Evolutionary conservation across 805 yeast genomes (phyloP), one percentile per base, ranked within the genome.

Genomic region (Kodamaea restingae): DNA sequence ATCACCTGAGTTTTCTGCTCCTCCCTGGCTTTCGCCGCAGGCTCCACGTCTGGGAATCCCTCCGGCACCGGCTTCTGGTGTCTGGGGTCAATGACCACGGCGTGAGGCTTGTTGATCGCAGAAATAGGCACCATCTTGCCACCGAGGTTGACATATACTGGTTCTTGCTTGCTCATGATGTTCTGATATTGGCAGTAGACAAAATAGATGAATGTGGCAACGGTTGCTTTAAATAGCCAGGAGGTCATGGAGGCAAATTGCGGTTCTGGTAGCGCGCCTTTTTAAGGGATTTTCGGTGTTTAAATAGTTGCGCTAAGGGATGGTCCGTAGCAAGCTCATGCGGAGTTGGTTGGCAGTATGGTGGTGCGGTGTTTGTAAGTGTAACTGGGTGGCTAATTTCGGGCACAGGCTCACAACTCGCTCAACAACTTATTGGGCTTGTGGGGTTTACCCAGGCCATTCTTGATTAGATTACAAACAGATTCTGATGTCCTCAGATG

Each of bases 41-140:
- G 61, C 38, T 59, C 64, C 32, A 63, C 44, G 31, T 55, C 62
- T 9, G 70, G 70, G 39, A 63, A 61, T 6, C 47, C 35, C 11
- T 43, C 44, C 1, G 60, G 46, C 12, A 51, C 47, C 15, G 40
- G 33, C 3, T 64, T 60, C 40, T 54, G 54, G 36, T 50, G 56
- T 10, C 49, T 38, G 7, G 65, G 65, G 28, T 53, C 45, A 20
- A 46, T 37, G 12, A 43, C 41, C 12, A 55, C 67, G 22, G 55
- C 36, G 45, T 68, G 74, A 4, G 74, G 74, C 43, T 63, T 65
- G 50, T 57, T 65, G 44, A 69, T 61, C 32, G 38, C 37, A 35
- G 48, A 50, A 42, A 63, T 60, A 5, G 72, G 73, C 8, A 68
- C 69, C 39, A 48, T 49, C 40, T 53, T 55, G 32, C 70, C 70